Percentiles rank a stretch among this genome's conserved stretches.
phyloP scores from a whole-genome alignment of 192 early-diverging fungal genomes.

The Rhizophagus clarus region DNA sequence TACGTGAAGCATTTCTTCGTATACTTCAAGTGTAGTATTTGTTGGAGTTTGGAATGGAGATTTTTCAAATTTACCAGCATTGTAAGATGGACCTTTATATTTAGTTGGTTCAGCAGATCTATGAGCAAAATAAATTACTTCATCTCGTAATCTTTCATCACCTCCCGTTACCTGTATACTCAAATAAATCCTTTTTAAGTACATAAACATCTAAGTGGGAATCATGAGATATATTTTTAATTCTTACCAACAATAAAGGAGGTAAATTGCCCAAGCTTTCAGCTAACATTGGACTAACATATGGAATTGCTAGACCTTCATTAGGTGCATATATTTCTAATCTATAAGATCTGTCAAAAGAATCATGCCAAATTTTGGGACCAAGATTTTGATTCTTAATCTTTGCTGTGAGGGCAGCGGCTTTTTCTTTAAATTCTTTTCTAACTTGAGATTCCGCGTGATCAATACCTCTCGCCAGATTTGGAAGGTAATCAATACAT shows the following conservation, averaged over 20 bases:
- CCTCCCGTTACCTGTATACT: constrained; percentile 45
- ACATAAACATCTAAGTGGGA: not conserved
- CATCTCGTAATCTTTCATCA: constrained; percentile 52
- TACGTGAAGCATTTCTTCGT: too few relatives aligned
- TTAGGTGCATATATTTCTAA: too few relatives aligned
- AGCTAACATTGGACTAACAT: constrained; percentile 26
- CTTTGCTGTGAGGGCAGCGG: constrained; percentile 15
- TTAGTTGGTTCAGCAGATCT: not conserved
- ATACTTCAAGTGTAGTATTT: too few relatives aligned
- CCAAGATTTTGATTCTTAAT: constrained; percentile 17
- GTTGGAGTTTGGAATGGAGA: too few relatives aligned
- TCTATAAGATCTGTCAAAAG: too few relatives aligned
- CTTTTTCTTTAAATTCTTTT: not conserved
- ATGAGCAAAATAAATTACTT: constrained; percentile 44
- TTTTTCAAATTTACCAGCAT: not conserved
- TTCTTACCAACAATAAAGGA: too few relatives aligned
- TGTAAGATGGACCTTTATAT: not conserved
- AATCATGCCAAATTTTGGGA: too few relatives aligned
- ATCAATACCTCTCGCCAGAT: constrained; percentile 30
- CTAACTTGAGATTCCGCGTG: constrained; percentile 30
- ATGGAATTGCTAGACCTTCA: constrained; percentile 30
- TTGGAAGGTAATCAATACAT: constrained; percentile 48
- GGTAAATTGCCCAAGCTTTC: too few relatives aligned
- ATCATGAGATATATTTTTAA: too few relatives aligned
- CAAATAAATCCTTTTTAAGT: not conserved